Percentiles rank a stretch among this genome's conserved stretches.
These are phyloP conservation scores for Acanthochlamys bracteata DNA, from an alignment of 106 monocot species.

Conservation along the genomic window DNA sequence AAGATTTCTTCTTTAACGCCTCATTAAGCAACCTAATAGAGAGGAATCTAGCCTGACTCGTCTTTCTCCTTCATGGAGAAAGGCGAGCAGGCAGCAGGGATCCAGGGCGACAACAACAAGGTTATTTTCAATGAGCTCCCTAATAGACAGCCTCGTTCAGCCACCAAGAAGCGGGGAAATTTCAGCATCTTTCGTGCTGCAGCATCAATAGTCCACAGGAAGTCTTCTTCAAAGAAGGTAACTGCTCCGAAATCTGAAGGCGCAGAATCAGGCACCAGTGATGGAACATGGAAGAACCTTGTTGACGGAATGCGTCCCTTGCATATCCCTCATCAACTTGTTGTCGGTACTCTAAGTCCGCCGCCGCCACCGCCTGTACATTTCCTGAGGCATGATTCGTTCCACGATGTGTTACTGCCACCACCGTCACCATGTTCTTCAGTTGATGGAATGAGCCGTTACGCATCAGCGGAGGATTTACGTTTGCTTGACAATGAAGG, in stretches of 20 bases:
- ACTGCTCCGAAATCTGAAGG: not conserved
- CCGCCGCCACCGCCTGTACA: not conserved
- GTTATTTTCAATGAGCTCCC: not conserved
- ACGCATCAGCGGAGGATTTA: constrained; percentile 26
- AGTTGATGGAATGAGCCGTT: constrained; percentile 9
- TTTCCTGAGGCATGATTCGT: not conserved
- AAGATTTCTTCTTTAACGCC: no score
- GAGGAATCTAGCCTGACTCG: no score
- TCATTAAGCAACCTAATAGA: no score
- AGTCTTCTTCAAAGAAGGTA: constrained; percentile 2
- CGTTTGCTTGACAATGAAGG: constrained; percentile 9
- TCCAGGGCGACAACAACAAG: not conserved
- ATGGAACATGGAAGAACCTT: constrained; percentile 1
- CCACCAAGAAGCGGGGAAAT: constrained; percentile 8
- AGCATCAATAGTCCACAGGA: not conserved
- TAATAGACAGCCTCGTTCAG: not conserved
- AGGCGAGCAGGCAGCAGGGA: constrained; percentile 1
- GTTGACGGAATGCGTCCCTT: constrained; percentile 14
- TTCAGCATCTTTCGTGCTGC: constrained; percentile 3
- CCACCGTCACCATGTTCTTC: constrained; percentile 15
- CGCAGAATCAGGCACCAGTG: not conserved
- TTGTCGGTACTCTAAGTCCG: not conserved
- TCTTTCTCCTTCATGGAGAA: constrained; percentile 16
- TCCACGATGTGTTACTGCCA: constrained; percentile 11
- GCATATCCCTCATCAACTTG: constrained; percentile 10